Base-by-base conservation (phyloP, 768 basidiomycete genomes). In the Rhodosporidiobolus odoratus region DNA sequence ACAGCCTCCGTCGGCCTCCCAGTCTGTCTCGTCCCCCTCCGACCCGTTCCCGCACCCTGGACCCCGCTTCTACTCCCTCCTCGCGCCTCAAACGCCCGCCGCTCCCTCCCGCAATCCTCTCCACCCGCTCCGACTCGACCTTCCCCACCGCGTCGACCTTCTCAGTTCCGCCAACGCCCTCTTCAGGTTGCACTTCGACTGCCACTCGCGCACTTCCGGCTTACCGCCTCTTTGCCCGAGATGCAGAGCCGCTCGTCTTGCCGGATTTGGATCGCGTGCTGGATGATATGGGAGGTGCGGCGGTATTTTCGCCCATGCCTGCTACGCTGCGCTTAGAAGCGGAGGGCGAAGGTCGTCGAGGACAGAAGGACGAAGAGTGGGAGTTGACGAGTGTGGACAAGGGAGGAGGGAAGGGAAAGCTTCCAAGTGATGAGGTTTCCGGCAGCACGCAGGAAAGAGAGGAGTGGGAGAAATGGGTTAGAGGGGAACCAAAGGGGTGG, bases 191-290 rank as follows among this genome's bases (percentile, higher is more conserved):
- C 34, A 43, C 53, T 25, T 54, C 52, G 32, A 38, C 25, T 16
- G 30, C 57, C 4, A 54, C 43, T 3, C 62, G 45, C 7, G 13
- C 87, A 48, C 76, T 88, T 13, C 83, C 88, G 25, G 85, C 86
- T 1, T 83, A 83, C 15, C 79, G 80, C 12, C 79, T 89, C 4
- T 88, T 90, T 76, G 79, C 85, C 43, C 82, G 85, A n/a, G 78
- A 82, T 71, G 86, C 88, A 4, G 81, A 83, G 10, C 84, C 86
- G 0, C 79, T 90, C 30, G 82, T 82, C 65, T 82, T 90, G 19
- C 87, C 88, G 1, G 81, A 84, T 53, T 83, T 90, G 58, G 88
- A 90, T 77, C 75, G 80, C 8, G 82, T 85, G 74, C 79, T 89
- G n/a, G 80, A 85, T 2, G 78, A 80, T 15, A 70, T 88, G 9